Conservation (phyloP, 2,329 filamentous ascomycete genomes). For the Macroventuria anomochaeta region DNA sequence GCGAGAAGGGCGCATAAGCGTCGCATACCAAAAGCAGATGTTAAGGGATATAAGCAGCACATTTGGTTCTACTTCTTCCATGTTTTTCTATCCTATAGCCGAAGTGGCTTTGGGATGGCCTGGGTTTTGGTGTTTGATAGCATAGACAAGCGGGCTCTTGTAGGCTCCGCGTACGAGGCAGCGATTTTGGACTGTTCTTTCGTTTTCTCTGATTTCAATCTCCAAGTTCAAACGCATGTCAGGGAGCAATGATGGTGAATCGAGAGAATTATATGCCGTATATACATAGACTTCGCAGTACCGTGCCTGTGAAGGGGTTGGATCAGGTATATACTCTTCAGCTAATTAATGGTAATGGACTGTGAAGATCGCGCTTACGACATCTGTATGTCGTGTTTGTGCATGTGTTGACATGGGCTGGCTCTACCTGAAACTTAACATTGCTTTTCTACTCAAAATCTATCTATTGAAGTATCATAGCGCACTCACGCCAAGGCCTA, state of each 20-base stretch:
- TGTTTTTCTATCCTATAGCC: constrained; percentile 39
- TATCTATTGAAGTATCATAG: too few species aligned
- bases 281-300: constrained; percentile 41
- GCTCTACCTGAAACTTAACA: not conserved
- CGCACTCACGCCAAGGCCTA: too few species aligned
- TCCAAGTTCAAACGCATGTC: constrained; percentile 30
- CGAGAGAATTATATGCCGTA: constrained; percentile 38
- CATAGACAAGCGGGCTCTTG: constrained; percentile 44
- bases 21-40: not conserved
- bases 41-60: constrained; percentile 12
- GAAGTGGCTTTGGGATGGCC: constrained; percentile 24
- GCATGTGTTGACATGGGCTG: not conserved
- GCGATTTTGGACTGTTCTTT: constrained; percentile 9
- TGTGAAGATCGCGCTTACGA: not conserved
- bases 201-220: constrained; percentile 21
- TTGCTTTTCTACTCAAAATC: not conserved
- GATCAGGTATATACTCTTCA: constrained; percentile 32
- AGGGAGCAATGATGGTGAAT: constrained; percentile 37
- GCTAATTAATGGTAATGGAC: constrained; percentile 46
- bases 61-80: constrained; percentile 30
- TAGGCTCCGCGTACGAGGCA: constrained; percentile 23
- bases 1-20: constrained; percentile 33
- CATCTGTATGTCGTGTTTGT: not conserved
- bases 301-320: constrained; percentile 23
- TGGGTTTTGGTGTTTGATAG: constrained; percentile 35